Base-by-base conservation (phyloP, 306 rosid genomes). In the Rosa chinensis region DNA sequence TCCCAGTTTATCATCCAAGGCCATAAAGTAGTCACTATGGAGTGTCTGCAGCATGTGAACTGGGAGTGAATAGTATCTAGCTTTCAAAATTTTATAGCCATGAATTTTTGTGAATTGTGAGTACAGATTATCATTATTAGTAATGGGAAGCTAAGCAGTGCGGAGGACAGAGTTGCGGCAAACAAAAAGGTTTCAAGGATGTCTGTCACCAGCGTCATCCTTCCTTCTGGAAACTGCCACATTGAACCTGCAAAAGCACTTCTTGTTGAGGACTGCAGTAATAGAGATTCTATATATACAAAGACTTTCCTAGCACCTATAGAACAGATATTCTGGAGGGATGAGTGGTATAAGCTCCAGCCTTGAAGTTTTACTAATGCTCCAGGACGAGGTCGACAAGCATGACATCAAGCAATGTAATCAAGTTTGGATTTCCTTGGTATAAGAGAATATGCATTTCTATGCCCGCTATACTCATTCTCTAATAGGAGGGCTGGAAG, bases 161-260 rank as follows among this genome's bases (percentile, higher is more conserved):
- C 32, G 32, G 32, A 28, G 32, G 2, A 28, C 2, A 28, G 32
- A 28, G 32, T 28, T 28, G 1, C 2, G 1, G 32, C 74, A 59
- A 48, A 75, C 76, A 45, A 23, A 58, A 71, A 69, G 25, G 53
- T 47, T 56, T 49, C 77, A 3, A 55, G 83, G 32, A 28, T 28
- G 32, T 28, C 59, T 14, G 42, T 75, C 1, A 2, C 49, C 10
- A 70, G 48, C 74, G 78, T 78, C 79, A 75, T 85, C n/a, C 68
- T 40, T 70, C 85, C 81, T 44, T 70, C 83, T 10, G 23, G 21
- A 14, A 16, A 48, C 53, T 70, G 79, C 66, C 42, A 66, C 14
- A 64, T 82, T 66, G 66, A 82, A 74, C 77, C 79, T 53, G 85
- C 76, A 66, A 75, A 70, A 78, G 55, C 45, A 44, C 64, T 75